A percentile compares a stretch with the other conserved stretches of the same genome.
Conservation (phyloP, 768 basidiomycete genomes). For the Udeniomyces megalosporus region DNA sequence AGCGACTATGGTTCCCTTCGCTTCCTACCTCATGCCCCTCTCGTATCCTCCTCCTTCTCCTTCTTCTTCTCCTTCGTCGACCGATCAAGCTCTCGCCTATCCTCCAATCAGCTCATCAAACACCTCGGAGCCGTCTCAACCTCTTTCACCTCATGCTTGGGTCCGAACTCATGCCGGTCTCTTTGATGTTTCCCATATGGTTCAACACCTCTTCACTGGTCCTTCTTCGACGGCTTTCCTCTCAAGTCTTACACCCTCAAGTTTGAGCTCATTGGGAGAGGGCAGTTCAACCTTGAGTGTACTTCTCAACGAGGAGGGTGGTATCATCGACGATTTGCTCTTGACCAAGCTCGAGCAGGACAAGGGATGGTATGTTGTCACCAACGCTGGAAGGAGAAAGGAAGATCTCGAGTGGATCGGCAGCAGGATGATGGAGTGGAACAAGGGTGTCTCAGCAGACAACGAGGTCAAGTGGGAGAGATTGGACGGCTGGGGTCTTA, state of each 20-base stretch:
- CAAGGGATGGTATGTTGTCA: constrained; percentile 79
- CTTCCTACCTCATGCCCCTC: constrained; percentile 88
- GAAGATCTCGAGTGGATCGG: constrained; percentile 67
- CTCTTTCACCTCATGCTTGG: constrained; percentile 51
- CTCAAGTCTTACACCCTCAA: constrained; percentile 61
- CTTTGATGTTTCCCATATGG: constrained; percentile 98
- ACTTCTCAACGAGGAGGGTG: constrained; percentile 70
- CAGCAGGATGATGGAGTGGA: constrained; percentile 59
- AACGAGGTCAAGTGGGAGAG: constrained; percentile 59
- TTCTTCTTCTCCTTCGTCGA: too few species aligned
- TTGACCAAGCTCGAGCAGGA: constrained; percentile 48
- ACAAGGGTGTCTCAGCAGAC: constrained; percentile 35
- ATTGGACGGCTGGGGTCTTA: constrained; percentile 65
- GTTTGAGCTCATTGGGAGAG: neutral
- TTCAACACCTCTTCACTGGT: constrained; percentile 79
- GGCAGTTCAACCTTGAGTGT: constrained; percentile 61
- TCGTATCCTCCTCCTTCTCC: constrained; percentile 38
- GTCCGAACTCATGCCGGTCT: constrained; percentile 66
- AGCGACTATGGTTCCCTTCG: constrained; percentile 94
- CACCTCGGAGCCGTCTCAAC: neutral
- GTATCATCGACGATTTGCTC: constrained; percentile 81
- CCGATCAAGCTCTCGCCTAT: too few species aligned
- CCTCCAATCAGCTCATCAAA: too few species aligned
- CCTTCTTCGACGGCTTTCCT: constrained; percentile 62
- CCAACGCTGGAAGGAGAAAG: constrained; percentile 76